Evolutionary conservation across 202 grass and related monocot genomes (phyloP).

Genomic region (Panicum hallii): DNA sequence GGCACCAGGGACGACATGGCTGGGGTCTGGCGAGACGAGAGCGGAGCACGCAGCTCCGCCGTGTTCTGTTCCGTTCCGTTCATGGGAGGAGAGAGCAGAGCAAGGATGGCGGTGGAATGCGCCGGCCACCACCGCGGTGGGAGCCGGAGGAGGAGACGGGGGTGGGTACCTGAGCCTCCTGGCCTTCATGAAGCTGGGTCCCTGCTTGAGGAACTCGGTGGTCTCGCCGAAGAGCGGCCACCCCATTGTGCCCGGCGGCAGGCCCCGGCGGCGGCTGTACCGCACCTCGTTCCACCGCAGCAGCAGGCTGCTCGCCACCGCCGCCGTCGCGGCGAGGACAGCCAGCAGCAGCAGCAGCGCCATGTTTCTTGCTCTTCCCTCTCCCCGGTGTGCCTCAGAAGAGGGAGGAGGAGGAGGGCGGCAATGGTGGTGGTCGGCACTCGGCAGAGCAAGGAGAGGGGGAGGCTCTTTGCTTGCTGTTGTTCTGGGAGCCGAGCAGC

Average conservation of each 20-base stretch:
- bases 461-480: neutral
- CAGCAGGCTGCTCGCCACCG: constrained; percentile 62
- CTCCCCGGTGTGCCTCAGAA: neutral
- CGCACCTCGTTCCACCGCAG: constrained; percentile 88
- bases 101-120: neutral
- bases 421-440: neutral
- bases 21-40: neutral
- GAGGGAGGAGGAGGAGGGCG: neutral
- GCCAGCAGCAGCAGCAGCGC: constrained; percentile 51
- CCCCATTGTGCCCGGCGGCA: constrained; percentile 93
- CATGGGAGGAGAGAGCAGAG: neutral
- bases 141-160: neutral
- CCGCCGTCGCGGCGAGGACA: constrained; percentile 26
- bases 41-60: neutral
- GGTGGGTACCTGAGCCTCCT: constrained; percentile 70
- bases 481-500: constrained; percentile 16
- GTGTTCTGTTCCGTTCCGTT: neutral
- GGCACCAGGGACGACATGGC: too few relatives aligned
- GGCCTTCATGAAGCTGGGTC: constrained; percentile 84
- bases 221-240: constrained; percentile 96
- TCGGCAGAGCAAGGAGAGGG: neutral
- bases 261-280: constrained; percentile 67
- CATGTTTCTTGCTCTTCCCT: constrained; percentile 32
- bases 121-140: neutral
- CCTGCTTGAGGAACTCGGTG: constrained; percentile 94